Evolutionary conservation across 1,139 yeast species (phyloP).

Genomic region (Yamadazyma siamensis): DNA sequence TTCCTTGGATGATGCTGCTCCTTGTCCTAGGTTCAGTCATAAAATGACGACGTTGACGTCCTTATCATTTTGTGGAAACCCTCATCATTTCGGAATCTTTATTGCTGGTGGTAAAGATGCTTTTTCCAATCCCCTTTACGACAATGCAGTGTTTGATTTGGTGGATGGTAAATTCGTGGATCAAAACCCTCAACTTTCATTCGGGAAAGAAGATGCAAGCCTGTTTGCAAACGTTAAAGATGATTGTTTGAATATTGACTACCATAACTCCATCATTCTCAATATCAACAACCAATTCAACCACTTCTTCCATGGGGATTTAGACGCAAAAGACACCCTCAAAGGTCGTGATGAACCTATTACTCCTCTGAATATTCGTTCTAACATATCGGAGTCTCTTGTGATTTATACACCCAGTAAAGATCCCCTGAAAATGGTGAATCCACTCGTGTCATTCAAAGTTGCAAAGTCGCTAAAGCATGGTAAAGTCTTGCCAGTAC

Average conservation of each 20-base stretch:
- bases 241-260: constrained; percentile 28
- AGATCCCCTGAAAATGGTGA: constrained; percentile 17
- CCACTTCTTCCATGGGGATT: constrained; percentile 12
- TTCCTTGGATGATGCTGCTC: constrained; percentile 21
- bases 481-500: constrained; percentile 31
- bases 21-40: constrained; percentile 50
- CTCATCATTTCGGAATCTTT: constrained; percentile 52
- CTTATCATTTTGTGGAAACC: constrained; percentile 38
- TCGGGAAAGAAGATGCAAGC: constrained; percentile 6
- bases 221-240: constrained; percentile 18
- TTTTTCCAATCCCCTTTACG: constrained; percentile 35
- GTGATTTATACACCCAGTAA: constrained; percentile 34
- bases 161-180: constrained; percentile 45
- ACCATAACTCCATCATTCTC: constrained; percentile 31
- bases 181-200: constrained; percentile 11
- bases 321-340: constrained; percentile 1
- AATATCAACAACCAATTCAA: constrained; percentile 30
- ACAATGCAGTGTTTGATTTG: constrained; percentile 52
- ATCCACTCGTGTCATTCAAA: constrained; percentile 37
- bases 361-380: background rate
- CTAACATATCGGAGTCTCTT: constrained; percentile 24
- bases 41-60: constrained; percentile 44
- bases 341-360: background rate
- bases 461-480: constrained; percentile 31
- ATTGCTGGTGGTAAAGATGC: constrained; percentile 60